Evolutionary conservation across 495 filamentous ascomycete genomes (phyloP).

Genomic region (Neurospora sp.): DNA sequence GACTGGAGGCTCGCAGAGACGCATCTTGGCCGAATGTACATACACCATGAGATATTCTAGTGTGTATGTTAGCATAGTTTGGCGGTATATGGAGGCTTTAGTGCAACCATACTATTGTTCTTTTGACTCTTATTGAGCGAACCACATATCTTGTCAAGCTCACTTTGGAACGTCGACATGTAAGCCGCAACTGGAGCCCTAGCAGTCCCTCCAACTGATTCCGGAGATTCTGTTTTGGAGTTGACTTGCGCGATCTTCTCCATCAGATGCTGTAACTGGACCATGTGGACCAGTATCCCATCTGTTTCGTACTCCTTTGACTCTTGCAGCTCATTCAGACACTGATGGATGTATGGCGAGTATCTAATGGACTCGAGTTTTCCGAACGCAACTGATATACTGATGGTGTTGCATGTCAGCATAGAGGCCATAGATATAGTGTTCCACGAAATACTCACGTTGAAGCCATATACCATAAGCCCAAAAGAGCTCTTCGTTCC

Average conservation of each 20-base stretch:
- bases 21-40: slow-evolving; percentile 17
- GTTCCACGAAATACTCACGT: slow-evolving; percentile 12
- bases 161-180: slow-evolving; percentile 19
- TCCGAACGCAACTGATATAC: background rate
- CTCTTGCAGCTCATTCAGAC: slow-evolving; percentile 23
- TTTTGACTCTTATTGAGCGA: slow-evolving; percentile 7
- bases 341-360: slow-evolving; percentile 26
- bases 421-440: slow-evolving; percentile 2
- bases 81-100: background rate
- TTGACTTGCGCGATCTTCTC: slow-evolving; percentile 26
- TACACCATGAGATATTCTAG: background rate
- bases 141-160: slow-evolving; percentile 19
- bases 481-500: slow-evolving; percentile 25
- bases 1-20: slow-evolving; percentile 21
- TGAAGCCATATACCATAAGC: slow-evolving; percentile 33
- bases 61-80: background rate
- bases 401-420: slow-evolving; percentile 18
- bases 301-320: slow-evolving; percentile 24
- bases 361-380: slow-evolving; percentile 22
- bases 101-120: background rate
- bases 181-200: slow-evolving; percentile 14
- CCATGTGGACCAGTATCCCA: slow-evolving; percentile 19
- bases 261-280: slow-evolving; percentile 30
- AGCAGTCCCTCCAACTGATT: slow-evolving; percentile 4
- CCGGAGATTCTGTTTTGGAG: slow-evolving; percentile 7